Base-by-base conservation (phyloP, 192 early-diverging fungal species). In the Coemansia sp. region DNA sequence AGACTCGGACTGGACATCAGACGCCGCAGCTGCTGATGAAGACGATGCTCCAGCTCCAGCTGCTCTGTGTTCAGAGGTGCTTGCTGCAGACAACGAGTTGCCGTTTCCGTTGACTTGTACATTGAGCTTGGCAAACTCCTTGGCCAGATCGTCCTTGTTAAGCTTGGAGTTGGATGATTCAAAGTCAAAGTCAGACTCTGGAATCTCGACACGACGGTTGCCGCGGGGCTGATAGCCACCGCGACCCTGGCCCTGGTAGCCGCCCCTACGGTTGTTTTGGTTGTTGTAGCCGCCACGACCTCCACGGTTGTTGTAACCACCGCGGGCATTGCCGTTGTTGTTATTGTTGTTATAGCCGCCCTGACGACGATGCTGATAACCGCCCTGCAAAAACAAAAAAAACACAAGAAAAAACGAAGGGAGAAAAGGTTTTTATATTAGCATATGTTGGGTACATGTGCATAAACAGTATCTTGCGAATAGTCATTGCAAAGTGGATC, bases 81-180 rank as follows among this genome's bases (percentile, higher is more conserved):
- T 54, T 2, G 42, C 42, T 16, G 42, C 5, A 45, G 12, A 14
- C 42, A 14, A 2, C 7, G 42, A 45, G 42, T 14, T 45, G 42
- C 42, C 42, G 42, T 45, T 11, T 3, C 42, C 42, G 12, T 14
- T 45, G 42, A 86, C 73, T 48, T 84, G 62, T 0, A 80, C 66
- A 22, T 69, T 70, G 32, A 82, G 69, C 58, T 84, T 87, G 32
- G 82, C 82, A 72, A 92, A 87, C 67, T 92, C 90, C 80, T 91
- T 89, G 38, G 85, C 85, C 38, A 95, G 69, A 28, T 93, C 92
- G 16, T 91, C 85, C 77, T 93, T 94, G 80, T 93, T 89, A 73
- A 98, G 96, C 77, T 96, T 97, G 28, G 93, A 92, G 68, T 97
- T 97, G n/a, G 93, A 85, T 5, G 89, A 84, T 73, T 97, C 94